A percentile compares a stretch with the other conserved stretches of the same genome.
Evolutionary conservation across 352 stramenopile genomes (phyloP).

Genomic region (Peronosclerospora sorghi): DNA sequence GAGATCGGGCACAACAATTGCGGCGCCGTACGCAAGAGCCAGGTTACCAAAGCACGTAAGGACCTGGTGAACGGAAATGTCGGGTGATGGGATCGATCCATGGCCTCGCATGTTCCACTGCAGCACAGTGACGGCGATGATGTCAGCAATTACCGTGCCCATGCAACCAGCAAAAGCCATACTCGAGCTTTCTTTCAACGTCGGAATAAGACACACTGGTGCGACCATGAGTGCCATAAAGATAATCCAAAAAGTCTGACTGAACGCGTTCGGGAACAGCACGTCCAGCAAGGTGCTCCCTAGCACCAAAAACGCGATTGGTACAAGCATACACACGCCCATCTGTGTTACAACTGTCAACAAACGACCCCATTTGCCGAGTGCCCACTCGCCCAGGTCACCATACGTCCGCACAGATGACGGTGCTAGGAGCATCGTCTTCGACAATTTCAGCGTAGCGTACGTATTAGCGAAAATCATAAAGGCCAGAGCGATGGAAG

Average conservation of each 20-base stretch:
- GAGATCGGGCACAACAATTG: slow-evolving; percentile 40
- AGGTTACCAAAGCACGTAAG: slow-evolving; percentile 40
- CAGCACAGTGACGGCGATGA: slow-evolving; percentile 28
- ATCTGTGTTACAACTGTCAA: slow-evolving; percentile 26
- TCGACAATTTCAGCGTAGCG: slow-evolving; percentile 31
- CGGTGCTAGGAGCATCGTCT: slow-evolving; percentile 40
- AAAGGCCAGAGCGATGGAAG: slow-evolving; percentile 30
- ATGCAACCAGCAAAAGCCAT: slow-evolving; percentile 29
- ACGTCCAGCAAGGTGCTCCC: slow-evolving; percentile 28
- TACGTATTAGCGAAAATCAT: slow-evolving; percentile 47
- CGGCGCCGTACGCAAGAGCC: slow-evolving; percentile 39
- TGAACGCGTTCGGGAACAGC: slow-evolving; percentile 26
- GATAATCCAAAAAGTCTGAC: slow-evolving; percentile 31
- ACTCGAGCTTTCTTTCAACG: slow-evolving; percentile 30
- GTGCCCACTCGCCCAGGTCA: slow-evolving; percentile 37
- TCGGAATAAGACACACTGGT: slow-evolving; percentile 33
- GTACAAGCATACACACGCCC: slow-evolving; percentile 27
- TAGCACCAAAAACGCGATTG: slow-evolving; percentile 35
- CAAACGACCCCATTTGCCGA: slow-evolving; percentile 27
- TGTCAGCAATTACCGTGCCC: slow-evolving; percentile 37
- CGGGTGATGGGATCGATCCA: slow-evolving; percentile 14
- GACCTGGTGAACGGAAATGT: slow-evolving; percentile 30
- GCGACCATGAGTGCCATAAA: slow-evolving; percentile 37
- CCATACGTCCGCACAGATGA: slow-evolving; percentile 32
- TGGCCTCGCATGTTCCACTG: slow-evolving; percentile 26